phyloP scores from a whole-genome alignment of 768 basidiomycete genomes.

The Filobasidium wieringae region DNA sequence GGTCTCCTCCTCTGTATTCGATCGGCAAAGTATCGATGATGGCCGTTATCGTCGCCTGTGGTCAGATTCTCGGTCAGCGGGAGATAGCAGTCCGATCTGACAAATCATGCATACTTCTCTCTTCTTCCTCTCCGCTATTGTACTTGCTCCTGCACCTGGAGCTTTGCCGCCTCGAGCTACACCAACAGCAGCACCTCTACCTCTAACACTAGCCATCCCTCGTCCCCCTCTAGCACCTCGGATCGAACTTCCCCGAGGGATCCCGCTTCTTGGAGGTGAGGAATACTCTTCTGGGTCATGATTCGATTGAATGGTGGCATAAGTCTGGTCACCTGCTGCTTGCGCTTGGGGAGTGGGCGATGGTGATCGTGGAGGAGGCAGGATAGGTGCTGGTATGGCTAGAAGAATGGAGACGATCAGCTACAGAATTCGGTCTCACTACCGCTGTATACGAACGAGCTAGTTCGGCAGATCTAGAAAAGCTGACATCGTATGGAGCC shows the following conservation, averaged over 20 bases:
- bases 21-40: constrained; percentile 66
- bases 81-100: background rate
- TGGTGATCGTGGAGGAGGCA: background rate
- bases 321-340: constrained; percentile 26
- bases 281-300: background rate
- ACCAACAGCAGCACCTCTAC: constrained; percentile 16
- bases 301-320: constrained; percentile 30
- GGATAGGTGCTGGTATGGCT: background rate
- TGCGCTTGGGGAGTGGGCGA: background rate
- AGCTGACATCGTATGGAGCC: constrained; percentile 10
- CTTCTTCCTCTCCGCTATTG: constrained; percentile 73
- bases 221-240: constrained; percentile 28
- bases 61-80: constrained; percentile 25
- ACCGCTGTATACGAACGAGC: too few relatives aligned
- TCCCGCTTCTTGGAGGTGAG: background rate
- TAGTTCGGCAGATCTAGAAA: background rate
- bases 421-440: too few relatives aligned
- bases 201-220: constrained; percentile 44
- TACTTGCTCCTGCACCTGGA: constrained; percentile 41
- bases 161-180: constrained; percentile 23
- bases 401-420: background rate
- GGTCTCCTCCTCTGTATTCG: constrained; percentile 80
- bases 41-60: constrained; percentile 48
- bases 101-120: constrained; percentile 48
- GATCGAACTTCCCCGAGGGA: background rate